These are phyloP conservation scores for Zelonia costaricensis DNA, from an alignment of 208 protist genomes.

Conservation along the genomic window DNA sequence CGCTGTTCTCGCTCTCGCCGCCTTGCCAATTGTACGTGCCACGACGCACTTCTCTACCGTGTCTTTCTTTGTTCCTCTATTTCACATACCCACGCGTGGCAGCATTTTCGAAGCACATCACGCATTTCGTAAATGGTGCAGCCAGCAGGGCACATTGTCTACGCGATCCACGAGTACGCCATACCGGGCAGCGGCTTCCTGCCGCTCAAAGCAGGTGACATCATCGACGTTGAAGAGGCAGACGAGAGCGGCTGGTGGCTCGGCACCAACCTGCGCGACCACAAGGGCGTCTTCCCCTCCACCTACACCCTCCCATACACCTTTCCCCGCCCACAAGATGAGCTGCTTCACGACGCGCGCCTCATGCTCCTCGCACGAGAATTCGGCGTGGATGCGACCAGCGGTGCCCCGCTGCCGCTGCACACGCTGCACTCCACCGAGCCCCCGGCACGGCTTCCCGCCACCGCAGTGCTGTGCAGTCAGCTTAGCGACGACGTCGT, in stretches of 20 bases:
- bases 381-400: constrained; percentile 37
- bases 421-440: background rate
- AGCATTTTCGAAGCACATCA: too few species aligned
- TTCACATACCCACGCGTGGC: background rate
- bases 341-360: constrained; percentile 29
- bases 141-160: constrained; percentile 28
- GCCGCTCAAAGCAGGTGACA: constrained; percentile 42
- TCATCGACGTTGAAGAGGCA: constrained; percentile 59
- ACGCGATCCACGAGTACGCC: constrained; percentile 61
- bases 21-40: too few species aligned
- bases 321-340: constrained; percentile 32
- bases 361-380: constrained; percentile 26
- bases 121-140: too few species aligned
- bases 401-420: constrained; percentile 19
- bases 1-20: too few species aligned
- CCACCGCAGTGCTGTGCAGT: constrained; percentile 16
- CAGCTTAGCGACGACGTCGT: constrained; percentile 26
- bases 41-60: too few species aligned
- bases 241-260: constrained; percentile 80
- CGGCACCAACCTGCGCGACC: constrained; percentile 43
- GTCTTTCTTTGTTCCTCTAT: background rate
- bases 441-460: background rate
- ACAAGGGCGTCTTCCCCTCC: constrained; percentile 71
- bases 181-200: constrained; percentile 50
- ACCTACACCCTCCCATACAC: constrained; percentile 56